A percentile compares a stretch with the other conserved stretches of the same genome.
phyloP scores from a whole-genome alignment of 805 yeast genomes.

The Saccharomycopsis amapae region DNA sequence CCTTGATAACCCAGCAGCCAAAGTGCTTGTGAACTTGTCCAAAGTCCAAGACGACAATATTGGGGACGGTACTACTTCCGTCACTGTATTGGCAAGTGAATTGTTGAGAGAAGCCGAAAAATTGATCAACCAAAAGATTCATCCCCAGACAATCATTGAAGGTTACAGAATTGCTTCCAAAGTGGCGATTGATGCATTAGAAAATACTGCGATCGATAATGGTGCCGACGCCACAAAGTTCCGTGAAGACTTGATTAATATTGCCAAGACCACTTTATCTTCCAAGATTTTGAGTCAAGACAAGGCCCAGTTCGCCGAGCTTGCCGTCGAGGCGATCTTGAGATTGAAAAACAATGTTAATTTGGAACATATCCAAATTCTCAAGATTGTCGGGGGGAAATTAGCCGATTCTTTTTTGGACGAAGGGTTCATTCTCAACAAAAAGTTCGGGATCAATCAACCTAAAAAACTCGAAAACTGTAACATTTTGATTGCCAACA shows the following conservation, averaged over 20 bases:
- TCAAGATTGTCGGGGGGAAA: slow-evolving; percentile 90
- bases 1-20: slow-evolving; percentile 92
- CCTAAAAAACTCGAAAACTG: slow-evolving; percentile 81
- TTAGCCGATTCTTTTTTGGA: slow-evolving; percentile 87
- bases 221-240: slow-evolving; percentile 50
- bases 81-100: slow-evolving; percentile 93
- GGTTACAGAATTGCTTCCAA: slow-evolving; percentile 97
- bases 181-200: slow-evolving; percentile 72
- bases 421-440: slow-evolving; percentile 90
- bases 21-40: slow-evolving; percentile 85
- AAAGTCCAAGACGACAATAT: slow-evolving; percentile 96
- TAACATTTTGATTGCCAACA: slow-evolving; percentile 85
- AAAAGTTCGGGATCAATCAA: slow-evolving; percentile 89
- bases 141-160: slow-evolving; percentile 93
- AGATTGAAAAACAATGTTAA: slow-evolving; percentile 82
- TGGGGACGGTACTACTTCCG: slow-evolving; percentile 99
- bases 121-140: slow-evolving; percentile 92
- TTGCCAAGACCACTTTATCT: slow-evolving; percentile 89
- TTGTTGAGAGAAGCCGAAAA: slow-evolving; percentile 90
- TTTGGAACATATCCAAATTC: slow-evolving; percentile 85
- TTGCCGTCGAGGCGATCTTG: slow-evolving; percentile 92
- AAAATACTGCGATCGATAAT: slow-evolving; percentile 68
- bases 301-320: slow-evolving; percentile 76
- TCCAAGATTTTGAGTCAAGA: slow-evolving; percentile 94
- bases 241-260: slow-evolving; percentile 70